These are phyloP conservation scores for Malus orientalis DNA, from an alignment of 306 rosid species.

Conservation along the genomic window DNA sequence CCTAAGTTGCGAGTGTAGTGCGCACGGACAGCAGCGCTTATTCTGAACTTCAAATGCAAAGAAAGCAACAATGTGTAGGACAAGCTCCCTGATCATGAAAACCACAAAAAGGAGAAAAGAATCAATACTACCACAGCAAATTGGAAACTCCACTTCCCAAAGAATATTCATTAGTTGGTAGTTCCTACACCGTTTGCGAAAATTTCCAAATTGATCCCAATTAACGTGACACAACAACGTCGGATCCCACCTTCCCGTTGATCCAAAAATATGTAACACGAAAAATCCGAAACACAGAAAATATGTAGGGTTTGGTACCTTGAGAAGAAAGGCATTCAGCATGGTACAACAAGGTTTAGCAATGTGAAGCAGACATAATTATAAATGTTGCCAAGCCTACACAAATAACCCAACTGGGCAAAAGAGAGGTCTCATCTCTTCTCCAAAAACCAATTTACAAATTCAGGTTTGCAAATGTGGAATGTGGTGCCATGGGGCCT, in stretches of 20 bases:
- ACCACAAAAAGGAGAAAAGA: conserved; percentile 1
- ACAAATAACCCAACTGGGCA: background rate
- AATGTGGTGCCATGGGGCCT: background rate
- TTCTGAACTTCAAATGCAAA: conserved; percentile 15
- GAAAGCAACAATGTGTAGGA: background rate
- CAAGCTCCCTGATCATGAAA: background rate
- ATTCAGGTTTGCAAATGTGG: background rate
- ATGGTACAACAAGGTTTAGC: background rate
- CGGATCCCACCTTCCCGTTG: background rate
- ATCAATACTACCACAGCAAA: background rate
- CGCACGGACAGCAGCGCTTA: background rate
- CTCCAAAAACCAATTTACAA: background rate
- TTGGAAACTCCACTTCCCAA: background rate
- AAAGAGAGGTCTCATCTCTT: conserved; percentile 2
- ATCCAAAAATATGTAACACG: background rate
- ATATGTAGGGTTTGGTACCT: background rate
- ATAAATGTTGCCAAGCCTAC: conserved; percentile 2
- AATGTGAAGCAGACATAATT: background rate
- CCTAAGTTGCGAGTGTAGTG: background rate
- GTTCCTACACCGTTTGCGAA: background rate
- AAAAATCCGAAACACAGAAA: background rate
- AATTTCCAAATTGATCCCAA: background rate
- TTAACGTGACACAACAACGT: background rate
- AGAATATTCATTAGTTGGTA: background rate
- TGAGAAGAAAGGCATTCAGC: conserved; percentile 4